Evolutionary conservation across 352 stramenopile genomes (phyloP).

Genomic region (Sclerospora graminicola): DNA sequence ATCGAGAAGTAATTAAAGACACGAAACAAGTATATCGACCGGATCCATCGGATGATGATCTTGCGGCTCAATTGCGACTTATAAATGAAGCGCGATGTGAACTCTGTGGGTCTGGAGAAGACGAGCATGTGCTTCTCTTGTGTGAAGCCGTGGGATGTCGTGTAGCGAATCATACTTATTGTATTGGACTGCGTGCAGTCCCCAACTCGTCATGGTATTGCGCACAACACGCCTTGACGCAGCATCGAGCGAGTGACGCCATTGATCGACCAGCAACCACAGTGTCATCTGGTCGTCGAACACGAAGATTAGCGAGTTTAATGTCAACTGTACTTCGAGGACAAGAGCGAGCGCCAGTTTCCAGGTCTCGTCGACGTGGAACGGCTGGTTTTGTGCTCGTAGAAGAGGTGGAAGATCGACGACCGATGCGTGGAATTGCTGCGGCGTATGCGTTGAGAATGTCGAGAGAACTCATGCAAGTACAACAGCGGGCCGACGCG

Average conservation of each 20-base stretch:
- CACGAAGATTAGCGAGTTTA: slow-evolving; percentile 51
- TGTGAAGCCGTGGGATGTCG: slow-evolving; percentile 59
- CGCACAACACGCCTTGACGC: slow-evolving; percentile 25
- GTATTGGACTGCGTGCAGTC: slow-evolving; percentile 44
- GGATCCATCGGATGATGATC: slow-evolving; percentile 50
- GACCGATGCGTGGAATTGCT: slow-evolving; percentile 49
- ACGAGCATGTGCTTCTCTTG: slow-evolving; percentile 73
- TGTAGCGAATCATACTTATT: slow-evolving; percentile 68
- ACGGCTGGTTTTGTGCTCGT: slow-evolving; percentile 17
- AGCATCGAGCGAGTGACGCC: slow-evolving; percentile 39
- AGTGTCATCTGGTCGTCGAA: slow-evolving; percentile 48
- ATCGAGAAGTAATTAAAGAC: slow-evolving; percentile 32
- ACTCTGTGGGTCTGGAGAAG: slow-evolving; percentile 58
- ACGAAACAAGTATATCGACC: slow-evolving; percentile 53
- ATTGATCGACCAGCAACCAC: slow-evolving; percentile 45
- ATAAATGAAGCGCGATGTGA: slow-evolving; percentile 66
- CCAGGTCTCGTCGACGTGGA: slow-evolving; percentile 11
- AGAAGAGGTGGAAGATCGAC: slow-evolving; percentile 18
- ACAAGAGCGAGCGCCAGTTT: slow-evolving; percentile 1
- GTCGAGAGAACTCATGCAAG: slow-evolving; percentile 64
- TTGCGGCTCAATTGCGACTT: slow-evolving; percentile 52
- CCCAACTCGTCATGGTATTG: slow-evolving; percentile 69
- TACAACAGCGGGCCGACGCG: slow-evolving; percentile 50
- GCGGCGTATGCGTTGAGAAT: slow-evolving; percentile 64
- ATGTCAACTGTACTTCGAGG: slow-evolving; percentile 60